phyloP scores from a whole-genome alignment of 371 early-diverging fungal species.

The Mucor ambiguus region DNA sequence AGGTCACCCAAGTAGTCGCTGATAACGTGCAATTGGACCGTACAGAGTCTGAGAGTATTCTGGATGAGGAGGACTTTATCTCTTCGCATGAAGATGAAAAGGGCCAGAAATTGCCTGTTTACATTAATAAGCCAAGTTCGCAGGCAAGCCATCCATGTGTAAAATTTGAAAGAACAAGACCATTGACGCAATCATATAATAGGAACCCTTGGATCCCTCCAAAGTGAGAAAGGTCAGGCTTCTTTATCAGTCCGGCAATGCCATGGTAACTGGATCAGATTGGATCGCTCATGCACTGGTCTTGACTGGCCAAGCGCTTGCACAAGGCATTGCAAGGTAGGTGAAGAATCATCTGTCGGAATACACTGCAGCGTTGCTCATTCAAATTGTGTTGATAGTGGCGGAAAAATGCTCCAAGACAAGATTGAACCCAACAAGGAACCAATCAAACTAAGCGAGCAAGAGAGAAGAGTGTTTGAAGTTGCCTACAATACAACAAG shows the following conservation, averaged over 20 bases:
- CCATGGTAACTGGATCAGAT: slow-evolving; percentile 39
- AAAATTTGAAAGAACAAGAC: not conserved
- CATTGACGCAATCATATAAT: not conserved
- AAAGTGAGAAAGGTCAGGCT: slow-evolving; percentile 28
- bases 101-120: slow-evolving; percentile 29
- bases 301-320: slow-evolving; percentile 34
- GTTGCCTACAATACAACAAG: slow-evolving; percentile 34
- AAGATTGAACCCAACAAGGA: slow-evolving; percentile 25
- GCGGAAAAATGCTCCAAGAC: slow-evolving; percentile 22
- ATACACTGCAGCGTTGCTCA: too few relatives aligned
- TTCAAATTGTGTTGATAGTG: too few relatives aligned
- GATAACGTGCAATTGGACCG: slow-evolving; percentile 31
- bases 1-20: slow-evolving; percentile 44
- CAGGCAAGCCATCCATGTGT: not conserved
- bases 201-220: slow-evolving; percentile 9
- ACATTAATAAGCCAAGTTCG: slow-evolving; percentile 7
- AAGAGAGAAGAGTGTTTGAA: slow-evolving; percentile 32
- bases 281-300: slow-evolving; percentile 40
- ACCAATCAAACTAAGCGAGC: slow-evolving; percentile 28
- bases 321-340: slow-evolving; percentile 33
- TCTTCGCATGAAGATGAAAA: slow-evolving; percentile 12
- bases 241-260: slow-evolving; percentile 36
- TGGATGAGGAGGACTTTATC: slow-evolving; percentile 27
- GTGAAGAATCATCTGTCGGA: too few relatives aligned
- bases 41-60: slow-evolving; percentile 13